phyloP scores from a whole-genome alignment of 1,284 basidiomycete genomes.

The Ceratobasidium sp. region DNA sequence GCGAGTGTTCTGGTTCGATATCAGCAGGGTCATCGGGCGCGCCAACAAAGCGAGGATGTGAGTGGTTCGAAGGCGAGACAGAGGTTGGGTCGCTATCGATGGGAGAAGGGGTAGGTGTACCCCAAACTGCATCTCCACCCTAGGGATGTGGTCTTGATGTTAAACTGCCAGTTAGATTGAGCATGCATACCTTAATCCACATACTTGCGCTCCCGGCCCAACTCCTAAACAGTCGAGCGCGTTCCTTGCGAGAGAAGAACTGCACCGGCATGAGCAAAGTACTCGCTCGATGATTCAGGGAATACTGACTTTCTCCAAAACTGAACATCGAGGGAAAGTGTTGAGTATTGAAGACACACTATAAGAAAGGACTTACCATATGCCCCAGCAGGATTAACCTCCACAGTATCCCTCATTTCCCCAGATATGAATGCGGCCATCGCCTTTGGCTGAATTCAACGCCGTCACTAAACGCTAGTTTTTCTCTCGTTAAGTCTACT shows the following conservation, averaged over 20 bases:
- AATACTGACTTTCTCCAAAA: constrained; percentile 70
- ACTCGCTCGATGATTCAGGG: neutral
- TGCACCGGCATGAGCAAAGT: constrained; percentile 46
- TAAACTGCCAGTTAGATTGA: neutral
- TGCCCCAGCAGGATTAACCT: constrained; percentile 87
- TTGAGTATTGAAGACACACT: neutral
- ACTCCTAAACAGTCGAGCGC: constrained; percentile 90
- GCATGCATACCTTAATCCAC: constrained; percentile 82
- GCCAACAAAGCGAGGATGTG: constrained; percentile 35
- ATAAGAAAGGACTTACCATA: constrained; percentile 67
- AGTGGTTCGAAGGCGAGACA: constrained; percentile 50
- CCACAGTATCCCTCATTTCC: constrained; percentile 96
- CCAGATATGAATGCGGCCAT: constrained; percentile 96
- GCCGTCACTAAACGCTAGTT: neutral
- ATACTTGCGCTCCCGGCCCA: constrained; percentile 96
- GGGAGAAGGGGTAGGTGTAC: constrained; percentile 64
- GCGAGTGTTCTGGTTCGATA: constrained; percentile 67
- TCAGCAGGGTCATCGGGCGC: constrained; percentile 84
- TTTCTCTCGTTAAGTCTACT: constrained; percentile 53
- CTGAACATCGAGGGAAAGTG: constrained; percentile 57
- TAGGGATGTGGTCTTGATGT: constrained; percentile 29
- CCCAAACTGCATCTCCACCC: constrained; percentile 94
- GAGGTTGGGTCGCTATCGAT: constrained; percentile 50
- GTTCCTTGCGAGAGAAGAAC: constrained; percentile 92
- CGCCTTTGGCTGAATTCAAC: constrained; percentile 79